Percentiles rank a stretch among this genome's conserved stretches.
Conservation (phyloP, 495 filamentous ascomycete genomes). For the Neurospora sp. region DNA sequence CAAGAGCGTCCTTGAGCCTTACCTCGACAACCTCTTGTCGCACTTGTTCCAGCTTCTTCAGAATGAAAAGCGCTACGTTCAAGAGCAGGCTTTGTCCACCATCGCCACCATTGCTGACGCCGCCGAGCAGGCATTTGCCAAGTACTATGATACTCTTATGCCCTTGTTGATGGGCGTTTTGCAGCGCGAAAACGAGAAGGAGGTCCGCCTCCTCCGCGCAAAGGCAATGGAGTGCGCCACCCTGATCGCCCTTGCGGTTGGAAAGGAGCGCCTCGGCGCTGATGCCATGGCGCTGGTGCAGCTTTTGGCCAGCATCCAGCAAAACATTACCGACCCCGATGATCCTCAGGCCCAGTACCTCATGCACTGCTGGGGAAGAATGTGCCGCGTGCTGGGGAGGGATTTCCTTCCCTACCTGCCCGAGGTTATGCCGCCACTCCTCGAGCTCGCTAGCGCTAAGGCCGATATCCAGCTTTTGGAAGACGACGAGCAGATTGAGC, state of each 20-base stretch:
- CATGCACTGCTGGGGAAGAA: conserved; percentile 97
- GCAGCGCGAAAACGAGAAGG: conserved; percentile 79
- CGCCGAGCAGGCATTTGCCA: conserved; percentile 87
- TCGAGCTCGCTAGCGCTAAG: conserved; percentile 86
- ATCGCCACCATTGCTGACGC: conserved; percentile 99
- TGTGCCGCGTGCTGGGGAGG: conserved; percentile 85
- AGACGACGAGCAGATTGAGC: conserved; percentile 87
- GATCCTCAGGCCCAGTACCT: conserved; percentile 96
- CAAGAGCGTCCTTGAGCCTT: conserved; percentile 83
- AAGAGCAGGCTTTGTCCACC: conserved; percentile 95
- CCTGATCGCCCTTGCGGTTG: conserved; percentile 89
- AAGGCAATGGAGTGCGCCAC: conserved; percentile 99
- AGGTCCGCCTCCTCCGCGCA: conserved; percentile 79
- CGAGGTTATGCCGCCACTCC: conserved; percentile 87
- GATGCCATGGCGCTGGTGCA: conserved; percentile 83
- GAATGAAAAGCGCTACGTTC: conserved; percentile 87
- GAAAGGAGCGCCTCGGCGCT: conserved; percentile 77
- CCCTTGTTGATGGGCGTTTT: conserved; percentile 85
- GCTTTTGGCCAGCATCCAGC: conserved; percentile 75
- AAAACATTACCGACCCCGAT: conserved; percentile 79
- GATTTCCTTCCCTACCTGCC: conserved; percentile 89
- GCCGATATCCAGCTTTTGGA: conserved; percentile 96
- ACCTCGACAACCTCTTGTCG: conserved; percentile 76
- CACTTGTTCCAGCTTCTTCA: conserved; percentile 76
- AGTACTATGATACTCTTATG: conserved; percentile 94